These are phyloP conservation scores for Aspergillus homomorphus DNA, from an alignment of 495 filamentous ascomycete species.

Conservation along the genomic window DNA sequence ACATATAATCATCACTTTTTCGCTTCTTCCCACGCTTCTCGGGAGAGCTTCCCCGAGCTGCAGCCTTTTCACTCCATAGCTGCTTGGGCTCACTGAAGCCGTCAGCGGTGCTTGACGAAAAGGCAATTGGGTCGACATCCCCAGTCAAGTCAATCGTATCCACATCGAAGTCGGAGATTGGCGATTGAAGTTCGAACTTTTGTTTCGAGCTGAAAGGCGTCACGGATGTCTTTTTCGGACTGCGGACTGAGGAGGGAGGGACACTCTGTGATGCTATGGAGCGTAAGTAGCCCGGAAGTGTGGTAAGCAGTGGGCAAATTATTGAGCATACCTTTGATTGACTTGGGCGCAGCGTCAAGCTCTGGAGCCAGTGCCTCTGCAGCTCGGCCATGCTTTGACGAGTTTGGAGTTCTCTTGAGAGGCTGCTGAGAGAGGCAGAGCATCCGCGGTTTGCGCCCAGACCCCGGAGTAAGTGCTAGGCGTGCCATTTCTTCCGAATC, in stretches of 20 bases:
- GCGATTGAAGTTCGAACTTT: constrained; percentile 18
- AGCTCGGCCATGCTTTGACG: constrained; percentile 7
- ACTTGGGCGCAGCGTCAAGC: constrained; percentile 18
- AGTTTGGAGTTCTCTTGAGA: constrained; percentile 17
- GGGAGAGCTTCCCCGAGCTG: constrained; percentile 39
- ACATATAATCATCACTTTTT: constrained; percentile 67
- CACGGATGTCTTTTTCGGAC: constrained; percentile 13
- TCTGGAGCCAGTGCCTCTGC: constrained; percentile 28
- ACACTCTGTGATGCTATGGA: constrained; percentile 29
- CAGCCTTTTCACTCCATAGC: constrained; percentile 60
- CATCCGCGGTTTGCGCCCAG: constrained; percentile 50
- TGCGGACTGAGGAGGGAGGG: constrained; percentile 24
- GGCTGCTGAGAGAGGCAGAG: constrained; percentile 32
- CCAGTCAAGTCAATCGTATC: constrained; percentile 73
- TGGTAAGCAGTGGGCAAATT: not conserved
- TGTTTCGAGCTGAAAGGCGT: constrained; percentile 25
- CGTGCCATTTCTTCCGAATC: constrained; percentile 53
- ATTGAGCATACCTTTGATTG: constrained; percentile 24
- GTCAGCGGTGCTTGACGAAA: constrained; percentile 43
- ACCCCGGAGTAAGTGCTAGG: constrained; percentile 50
- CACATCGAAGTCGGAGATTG: constrained; percentile 34
- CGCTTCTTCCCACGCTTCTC: constrained; percentile 63
- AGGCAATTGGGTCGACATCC: constrained; percentile 40
- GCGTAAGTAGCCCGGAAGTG: not conserved
- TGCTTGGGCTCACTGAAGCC: constrained; percentile 51